Conservation (phyloP, 495 filamentous ascomycete genomes). For the Pyrenula massariospora region DNA sequence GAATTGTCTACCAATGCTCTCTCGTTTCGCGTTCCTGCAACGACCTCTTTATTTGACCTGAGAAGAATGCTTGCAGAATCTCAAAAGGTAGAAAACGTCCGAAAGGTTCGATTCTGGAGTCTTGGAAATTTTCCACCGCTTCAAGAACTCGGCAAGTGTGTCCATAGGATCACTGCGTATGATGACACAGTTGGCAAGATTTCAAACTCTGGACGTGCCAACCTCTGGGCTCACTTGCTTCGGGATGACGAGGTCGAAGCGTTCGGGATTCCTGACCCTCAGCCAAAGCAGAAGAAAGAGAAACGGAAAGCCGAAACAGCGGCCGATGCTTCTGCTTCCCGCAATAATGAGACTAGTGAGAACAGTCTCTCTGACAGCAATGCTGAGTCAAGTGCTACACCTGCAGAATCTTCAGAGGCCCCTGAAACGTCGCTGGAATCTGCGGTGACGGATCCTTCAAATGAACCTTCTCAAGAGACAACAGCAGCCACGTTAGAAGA, state of each 20-base stretch:
- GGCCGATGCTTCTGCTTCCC: background rate
- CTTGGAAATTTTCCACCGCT: background rate
- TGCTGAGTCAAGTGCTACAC: background rate
- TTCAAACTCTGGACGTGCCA: background rate
- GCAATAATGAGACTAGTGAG: background rate
- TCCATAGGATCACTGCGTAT: background rate
- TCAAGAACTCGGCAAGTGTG: background rate
- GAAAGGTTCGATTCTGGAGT: background rate
- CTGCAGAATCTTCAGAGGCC: background rate
- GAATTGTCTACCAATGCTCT: slow-evolving; percentile 2
- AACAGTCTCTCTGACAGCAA: background rate
- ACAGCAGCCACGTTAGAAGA: background rate
- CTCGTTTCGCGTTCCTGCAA: slow-evolving; percentile 24
- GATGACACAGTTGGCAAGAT: background rate
- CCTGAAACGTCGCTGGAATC: background rate
- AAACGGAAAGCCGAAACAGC: background rate
- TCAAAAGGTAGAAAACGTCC: slow-evolving; percentile 4
- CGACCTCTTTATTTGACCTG: slow-evolving; percentile 26
- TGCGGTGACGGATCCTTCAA: background rate
- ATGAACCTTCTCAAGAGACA: no score
- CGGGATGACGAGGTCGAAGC: background rate
- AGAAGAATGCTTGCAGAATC: slow-evolving; percentile 28
- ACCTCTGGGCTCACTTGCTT: background rate
- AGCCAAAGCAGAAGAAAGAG: background rate
- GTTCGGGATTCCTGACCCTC: background rate